Evolutionary conservation across 2,329 filamentous ascomycete genomes (phyloP).

Genomic region (Cladosporium sp.): DNA sequence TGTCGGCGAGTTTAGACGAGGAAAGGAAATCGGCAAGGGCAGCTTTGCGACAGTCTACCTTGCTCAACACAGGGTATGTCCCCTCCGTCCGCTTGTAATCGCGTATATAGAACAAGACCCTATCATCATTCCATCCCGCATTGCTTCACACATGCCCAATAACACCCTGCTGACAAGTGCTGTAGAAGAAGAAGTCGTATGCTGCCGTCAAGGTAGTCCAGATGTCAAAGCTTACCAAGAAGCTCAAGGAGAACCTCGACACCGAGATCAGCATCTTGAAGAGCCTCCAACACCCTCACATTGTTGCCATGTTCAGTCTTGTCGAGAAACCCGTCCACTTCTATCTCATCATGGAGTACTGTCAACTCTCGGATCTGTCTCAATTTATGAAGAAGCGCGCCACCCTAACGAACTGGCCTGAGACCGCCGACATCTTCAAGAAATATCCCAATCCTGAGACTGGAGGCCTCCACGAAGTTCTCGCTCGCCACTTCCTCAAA

Average conservation of each 20-base stretch:
- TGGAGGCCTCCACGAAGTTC: constrained; percentile 93
- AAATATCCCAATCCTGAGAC: constrained; percentile 85
- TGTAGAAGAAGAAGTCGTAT: constrained; percentile 67
- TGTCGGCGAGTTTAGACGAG: constrained; percentile 77
- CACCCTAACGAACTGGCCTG: constrained; percentile 74
- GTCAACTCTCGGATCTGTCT: constrained; percentile 90
- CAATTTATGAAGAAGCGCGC: constrained; percentile 95
- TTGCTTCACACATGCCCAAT: neutral
- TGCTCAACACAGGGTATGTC: constrained; percentile 39
- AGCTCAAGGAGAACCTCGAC: constrained; percentile 93
- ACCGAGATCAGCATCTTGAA: constrained; percentile 95
- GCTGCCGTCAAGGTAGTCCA: constrained; percentile 98
- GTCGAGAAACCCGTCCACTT: constrained; percentile 84
- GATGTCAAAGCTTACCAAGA: constrained; percentile 85
- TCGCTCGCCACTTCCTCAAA: constrained; percentile 93
- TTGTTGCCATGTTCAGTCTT: constrained; percentile 94
- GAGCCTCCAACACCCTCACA: constrained; percentile 90
- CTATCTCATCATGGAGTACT: constrained; percentile 98
- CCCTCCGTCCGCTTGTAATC: constrained; percentile 10
- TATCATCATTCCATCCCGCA: neutral
- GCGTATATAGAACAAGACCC: neutral
- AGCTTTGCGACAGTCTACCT: constrained; percentile 94
- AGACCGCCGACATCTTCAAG: constrained; percentile 84
- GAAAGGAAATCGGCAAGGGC: constrained; percentile 91
- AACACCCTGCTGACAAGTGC: constrained; percentile 25